A percentile compares a stretch with the other conserved stretches of the same genome.
These are phyloP conservation scores for Dryadomyces quercivorus DNA, from an alignment of 2,329 filamentous ascomycete species.

Conservation along the genomic window DNA sequence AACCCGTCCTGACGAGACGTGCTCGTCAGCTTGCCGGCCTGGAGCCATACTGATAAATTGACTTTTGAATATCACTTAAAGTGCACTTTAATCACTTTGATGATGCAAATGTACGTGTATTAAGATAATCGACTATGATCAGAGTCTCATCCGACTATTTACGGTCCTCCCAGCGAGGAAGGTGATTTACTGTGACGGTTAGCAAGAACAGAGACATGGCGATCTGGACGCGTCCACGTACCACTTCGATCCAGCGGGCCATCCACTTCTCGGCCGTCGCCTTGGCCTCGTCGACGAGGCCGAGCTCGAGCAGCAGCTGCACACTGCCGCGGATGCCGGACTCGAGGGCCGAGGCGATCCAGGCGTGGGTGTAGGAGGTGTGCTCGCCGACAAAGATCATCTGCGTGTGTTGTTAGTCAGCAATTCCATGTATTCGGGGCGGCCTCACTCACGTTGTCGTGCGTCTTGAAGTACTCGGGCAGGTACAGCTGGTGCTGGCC, in stretches of 20 bases:
- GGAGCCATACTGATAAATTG: background rate
- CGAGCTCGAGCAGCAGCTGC: constrained; percentile 51
- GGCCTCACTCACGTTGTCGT: constrained; percentile 35
- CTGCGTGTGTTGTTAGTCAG: constrained; percentile 13
- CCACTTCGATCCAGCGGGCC: constrained; percentile 50
- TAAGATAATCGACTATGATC: too few species aligned
- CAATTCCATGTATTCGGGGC: background rate
- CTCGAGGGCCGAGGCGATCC: constrained; percentile 56
- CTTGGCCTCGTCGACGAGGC: constrained; percentile 59
- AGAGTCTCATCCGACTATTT: too few species aligned
- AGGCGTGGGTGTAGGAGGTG: constrained; percentile 59
- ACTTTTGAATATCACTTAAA: background rate
- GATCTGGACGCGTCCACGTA: too few species aligned
- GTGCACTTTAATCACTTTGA: too few species aligned
- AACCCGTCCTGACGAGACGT: background rate
- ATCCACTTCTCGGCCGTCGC: constrained; percentile 52
- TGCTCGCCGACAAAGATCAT: constrained; percentile 62
- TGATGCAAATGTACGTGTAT: too few species aligned
- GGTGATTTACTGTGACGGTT: too few species aligned
- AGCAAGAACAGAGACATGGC: too few species aligned
- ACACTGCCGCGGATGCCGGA: constrained; percentile 53
- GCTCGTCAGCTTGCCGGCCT: background rate
- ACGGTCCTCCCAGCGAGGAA: too few species aligned
- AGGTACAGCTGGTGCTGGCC: constrained; percentile 60
- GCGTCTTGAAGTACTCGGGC: constrained; percentile 60